Evolutionary conservation across 345 rosid species (phyloP), one percentile per base, ranked within the genome.

Genomic region (Noccaea bulbosa): DNA sequence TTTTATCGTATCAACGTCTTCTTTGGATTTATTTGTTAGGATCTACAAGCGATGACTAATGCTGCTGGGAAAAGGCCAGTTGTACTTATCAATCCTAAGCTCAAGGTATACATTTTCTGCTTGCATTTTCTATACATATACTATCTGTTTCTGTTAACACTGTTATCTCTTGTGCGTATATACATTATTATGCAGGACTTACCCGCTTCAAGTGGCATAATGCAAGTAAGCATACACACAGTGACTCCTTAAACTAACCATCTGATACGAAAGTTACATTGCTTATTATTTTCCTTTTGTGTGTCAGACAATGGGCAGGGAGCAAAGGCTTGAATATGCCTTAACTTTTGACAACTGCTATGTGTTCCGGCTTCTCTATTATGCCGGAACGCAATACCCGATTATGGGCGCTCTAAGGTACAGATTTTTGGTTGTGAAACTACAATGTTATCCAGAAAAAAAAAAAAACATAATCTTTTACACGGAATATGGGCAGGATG

Each of bases 361-460:
- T 60, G 71, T 77, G 80, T 93, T 93, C 56, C 85, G 97, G 73
- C 96, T 93, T 76, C 98, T 93, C 38, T 90, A 88, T 67, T 93
- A 90, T 11, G 89, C 87, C 7, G 97, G 98, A 74, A 88, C 96
- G 65, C 97, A 90, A 56, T 93, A 90, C 82, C 98, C 98, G 7
- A 93, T 93, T 35, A 90, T 93, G 94, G 97, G 96, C 17, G 96
- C 97, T 81, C 86, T 93, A 46, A 90, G 98, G 98, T 90, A 63
- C 15, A 45, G 11, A n/a, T 10, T 12, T 40, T 58, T 0, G 41
- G 52, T 12, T 64, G 7, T 54, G 48, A 45, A 33, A 52, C 32
- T 15, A 48, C 2, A 32, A 33, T 8, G 65, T 9, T 37, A 12
- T 20, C 7, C 44, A 56, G 22, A 34, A 55, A 34, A 34, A 8